Base-by-base conservation (phyloP, 2,329 filamentous ascomycete genomes). In the Fusarium poae region DNA sequence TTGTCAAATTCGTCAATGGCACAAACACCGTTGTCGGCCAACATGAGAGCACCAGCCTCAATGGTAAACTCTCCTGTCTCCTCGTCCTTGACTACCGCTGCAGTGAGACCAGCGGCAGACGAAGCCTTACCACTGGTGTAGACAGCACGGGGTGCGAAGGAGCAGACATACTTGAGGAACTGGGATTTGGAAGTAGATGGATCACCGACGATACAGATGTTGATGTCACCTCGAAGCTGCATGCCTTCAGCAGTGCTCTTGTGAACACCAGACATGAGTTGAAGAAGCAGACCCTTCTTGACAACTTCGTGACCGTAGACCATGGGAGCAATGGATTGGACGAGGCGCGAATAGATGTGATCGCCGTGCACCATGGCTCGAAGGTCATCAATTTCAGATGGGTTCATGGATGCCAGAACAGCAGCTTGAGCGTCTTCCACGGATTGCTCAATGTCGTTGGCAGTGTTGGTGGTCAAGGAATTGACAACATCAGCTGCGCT, bases 1-100 rank as follows among this genome's bases (percentile, higher is more conserved):
- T 99, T 99, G 88, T 99, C 96, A 74, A 99, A 99, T 78, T 99
- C 96, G 77, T 99, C 96, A 77, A 99, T 99, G 62, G 94, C 94
- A 80, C 96, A 99, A 74, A 98, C 97, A 55, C 96, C 96, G 72
- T 97, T 97, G 76, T 98, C 91, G 23, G 96, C 96, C 65, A 99
- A 84, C 96, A 99, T 98, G 60, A 99, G 88, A 15, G 96, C 96
- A 82, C 96, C 96, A 9, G 96, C 96, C 82, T 99, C 96, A 73
- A 99, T 99, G 16, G 96, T 99, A 78, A 97, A 97, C 77, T 99
- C 96, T 70, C 96, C 96, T 21, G 96, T 99, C 81, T 99, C 96
- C 77, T 98, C 94, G 75, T 99, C 96, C 79, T 98, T 99, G 66
- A 98, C 91, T 1, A 99, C 96, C 1, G 96, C 95, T 6, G 96